Conservation (phyloP, 2,329 filamentous ascomycete genomes). For the Monosporascus ibericus region DNA sequence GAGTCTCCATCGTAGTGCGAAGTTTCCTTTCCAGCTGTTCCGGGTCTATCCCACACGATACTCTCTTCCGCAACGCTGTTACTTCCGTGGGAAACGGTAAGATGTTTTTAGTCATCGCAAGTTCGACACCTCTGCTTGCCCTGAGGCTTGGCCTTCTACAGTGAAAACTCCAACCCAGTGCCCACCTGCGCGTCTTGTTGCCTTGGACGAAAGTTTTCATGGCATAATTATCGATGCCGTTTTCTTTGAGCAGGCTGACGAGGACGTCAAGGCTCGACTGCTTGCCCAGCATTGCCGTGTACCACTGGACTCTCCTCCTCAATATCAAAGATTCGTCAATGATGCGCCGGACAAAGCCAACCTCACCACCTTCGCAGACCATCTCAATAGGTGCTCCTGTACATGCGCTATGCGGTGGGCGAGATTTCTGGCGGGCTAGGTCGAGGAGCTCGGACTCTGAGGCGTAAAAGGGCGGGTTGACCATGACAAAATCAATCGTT, state of each 20-base stretch:
- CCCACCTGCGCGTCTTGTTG: constrained; percentile 76
- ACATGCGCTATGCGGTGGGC: constrained; percentile 63
- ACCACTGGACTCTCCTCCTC: constrained; percentile 68
- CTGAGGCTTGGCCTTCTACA: constrained; percentile 53
- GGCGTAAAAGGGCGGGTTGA: constrained; percentile 92
- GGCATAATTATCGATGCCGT: constrained; percentile 69
- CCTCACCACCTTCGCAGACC: constrained; percentile 74
- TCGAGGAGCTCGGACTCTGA: constrained; percentile 61
- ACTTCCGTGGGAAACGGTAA: constrained; percentile 38
- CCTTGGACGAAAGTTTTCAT: constrained; percentile 76
- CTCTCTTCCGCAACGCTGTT: constrained; percentile 32
- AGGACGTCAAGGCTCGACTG: constrained; percentile 59
- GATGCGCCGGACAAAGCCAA: constrained; percentile 66
- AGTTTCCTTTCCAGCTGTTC: constrained; percentile 24
- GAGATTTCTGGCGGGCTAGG: constrained; percentile 60
- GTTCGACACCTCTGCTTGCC: constrained; percentile 36
- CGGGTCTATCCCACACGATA: neutral
- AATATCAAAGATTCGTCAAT: constrained; percentile 61
- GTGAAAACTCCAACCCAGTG: constrained; percentile 79
- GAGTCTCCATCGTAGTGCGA: constrained; percentile 39
- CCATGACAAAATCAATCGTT: constrained; percentile 76
- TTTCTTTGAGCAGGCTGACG: constrained; percentile 51
- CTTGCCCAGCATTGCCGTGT: constrained; percentile 86
- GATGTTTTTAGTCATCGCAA: constrained; percentile 33
- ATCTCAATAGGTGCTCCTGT: constrained; percentile 81